A percentile compares a stretch with the other conserved stretches of the same genome.
Conservation (phyloP, 2,329 filamentous ascomycete genomes). For the Fusarium sp. region DNA sequence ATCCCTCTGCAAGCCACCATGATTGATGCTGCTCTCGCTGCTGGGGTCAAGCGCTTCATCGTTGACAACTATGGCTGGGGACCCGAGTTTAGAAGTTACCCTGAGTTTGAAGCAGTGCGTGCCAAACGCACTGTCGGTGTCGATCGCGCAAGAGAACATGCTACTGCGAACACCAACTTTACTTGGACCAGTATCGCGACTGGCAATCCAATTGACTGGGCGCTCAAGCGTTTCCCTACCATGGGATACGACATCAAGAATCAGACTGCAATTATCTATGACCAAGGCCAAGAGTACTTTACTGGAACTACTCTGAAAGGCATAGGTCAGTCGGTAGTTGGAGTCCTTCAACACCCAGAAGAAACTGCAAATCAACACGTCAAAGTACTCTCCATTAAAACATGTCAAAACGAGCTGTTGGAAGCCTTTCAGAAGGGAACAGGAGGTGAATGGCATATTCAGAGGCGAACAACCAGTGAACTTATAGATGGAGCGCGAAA, state of each 20-base stretch:
- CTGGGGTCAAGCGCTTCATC: conserved; percentile 26
- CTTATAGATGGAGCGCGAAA: conserved; percentile 8
- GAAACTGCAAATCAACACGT: conserved; percentile 21
- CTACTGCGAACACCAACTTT: conserved; percentile 2
- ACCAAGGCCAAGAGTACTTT: conserved; percentile 15
- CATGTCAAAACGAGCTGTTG: conserved; percentile 20
- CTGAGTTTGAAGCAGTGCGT: conserved; percentile 22
- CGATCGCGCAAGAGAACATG: conserved; percentile 6
- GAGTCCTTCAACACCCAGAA: conserved; percentile 11
- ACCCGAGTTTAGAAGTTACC: conserved; percentile 15
- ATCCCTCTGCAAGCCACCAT: conserved; percentile 18
- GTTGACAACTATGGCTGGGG: conserved; percentile 30
- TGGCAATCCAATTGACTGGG: conserved; percentile 30
- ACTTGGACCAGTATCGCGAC: conserved; percentile 24
- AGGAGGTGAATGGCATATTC: background rate
- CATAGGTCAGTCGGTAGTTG: conserved; percentile 28
- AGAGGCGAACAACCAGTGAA: conserved; percentile 3
- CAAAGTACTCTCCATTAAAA: conserved; percentile 26
- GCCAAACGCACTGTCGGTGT: conserved; percentile 8
- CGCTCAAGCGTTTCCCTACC: conserved; percentile 17
- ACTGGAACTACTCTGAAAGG: conserved; percentile 19
- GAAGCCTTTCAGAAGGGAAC: conserved; percentile 4
- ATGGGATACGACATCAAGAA: conserved; percentile 25
- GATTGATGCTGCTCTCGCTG: conserved; percentile 26
- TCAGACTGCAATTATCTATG: conserved; percentile 9